Evolutionary conservation across 768 basidiomycete genomes (phyloP), one percentile per base, ranked within the genome.

Genomic region (Leccinum olivaceopallidum): DNA sequence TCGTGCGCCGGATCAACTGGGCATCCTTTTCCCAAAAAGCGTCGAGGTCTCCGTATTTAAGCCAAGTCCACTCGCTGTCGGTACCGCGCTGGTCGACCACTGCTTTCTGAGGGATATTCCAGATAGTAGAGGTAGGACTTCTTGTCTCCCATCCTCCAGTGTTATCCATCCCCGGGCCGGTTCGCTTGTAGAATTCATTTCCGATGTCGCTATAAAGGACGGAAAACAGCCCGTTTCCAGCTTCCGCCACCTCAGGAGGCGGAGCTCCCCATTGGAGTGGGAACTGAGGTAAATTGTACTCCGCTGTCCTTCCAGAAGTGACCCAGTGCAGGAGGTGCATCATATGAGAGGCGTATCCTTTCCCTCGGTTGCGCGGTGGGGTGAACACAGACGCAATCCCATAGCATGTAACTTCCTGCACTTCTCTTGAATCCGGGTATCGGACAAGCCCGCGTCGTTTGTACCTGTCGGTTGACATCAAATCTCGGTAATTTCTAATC

Each of bases 291-390:
- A 76, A 76, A 65, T 62, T 51, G 53, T 56, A n/a, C 69, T 69
- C 28, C 67, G 66, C 3, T 62, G 55, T 54, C 58, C 64, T 30
- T 13, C 76, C 73, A 6, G 80, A 81, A 39, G 82, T 71, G 13
- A 83, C 78, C 79, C 80, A 83, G 65, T 89, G 86, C 37, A 89
- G 58, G 24, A 89, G 77, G 14, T 80, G 76, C 85, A 88, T 85
- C 85, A 87, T 85, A 61, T 85, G 83, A 12, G 70, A 67, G 10
- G 82, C 85, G 61, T 86, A 88, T 20, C 87, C 86, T 56, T 80
- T 80, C 12, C 79, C 73, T 56, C 85, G 79, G 20, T 84, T 76
- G 32, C 65, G 58, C 0, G 76, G 68, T 16, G 83, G 82, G 6
- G 85, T 86, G 68, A 79, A 88, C 9, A 88, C 85, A 4, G 79